Evolutionary conservation across 2,329 filamentous ascomycete genomes (phyloP).

Genomic region (Alternaria dauci): DNA sequence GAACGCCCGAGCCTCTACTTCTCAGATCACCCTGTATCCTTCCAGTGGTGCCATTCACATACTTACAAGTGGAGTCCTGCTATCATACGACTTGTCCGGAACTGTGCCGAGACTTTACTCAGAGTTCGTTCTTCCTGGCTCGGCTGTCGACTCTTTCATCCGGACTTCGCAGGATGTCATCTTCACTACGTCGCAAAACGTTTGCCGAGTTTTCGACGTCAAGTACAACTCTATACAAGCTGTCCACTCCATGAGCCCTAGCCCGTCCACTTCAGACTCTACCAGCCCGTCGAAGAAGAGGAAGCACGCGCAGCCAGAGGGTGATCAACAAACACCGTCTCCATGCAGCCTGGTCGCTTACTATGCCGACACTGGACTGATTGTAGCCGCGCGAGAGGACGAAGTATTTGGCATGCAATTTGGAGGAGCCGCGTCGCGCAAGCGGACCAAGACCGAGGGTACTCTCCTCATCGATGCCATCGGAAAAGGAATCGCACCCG

Average conservation of each 20-base stretch:
- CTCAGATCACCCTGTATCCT: slow-evolving; percentile 66
- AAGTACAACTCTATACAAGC: slow-evolving; percentile 66
- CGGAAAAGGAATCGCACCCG: slow-evolving; percentile 64
- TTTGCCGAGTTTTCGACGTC: slow-evolving; percentile 69
- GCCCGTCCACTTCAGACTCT: slow-evolving; percentile 21
- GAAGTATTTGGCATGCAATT: slow-evolving; percentile 72
- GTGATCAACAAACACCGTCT: slow-evolving; percentile 58
- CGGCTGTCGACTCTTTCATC: slow-evolving; percentile 68
- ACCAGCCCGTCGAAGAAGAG: slow-evolving; percentile 50
- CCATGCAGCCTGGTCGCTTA: slow-evolving; percentile 53
- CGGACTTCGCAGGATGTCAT: slow-evolving; percentile 72
- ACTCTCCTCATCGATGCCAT: slow-evolving; percentile 78
- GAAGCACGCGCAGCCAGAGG: slow-evolving; percentile 37
- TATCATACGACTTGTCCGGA: slow-evolving; percentile 70
- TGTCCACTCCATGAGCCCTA: slow-evolving; percentile 45
- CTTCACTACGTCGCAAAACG: slow-evolving; percentile 65
- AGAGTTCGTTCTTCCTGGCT: slow-evolving; percentile 59
- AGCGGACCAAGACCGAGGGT: slow-evolving; percentile 48
- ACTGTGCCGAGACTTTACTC: slow-evolving; percentile 68
- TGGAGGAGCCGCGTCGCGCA: slow-evolving; percentile 42
- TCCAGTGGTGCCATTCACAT: slow-evolving; percentile 71
- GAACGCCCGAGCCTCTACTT: slow-evolving; percentile 7
- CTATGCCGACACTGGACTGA: slow-evolving; percentile 71
- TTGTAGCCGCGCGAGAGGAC: slow-evolving; percentile 69
- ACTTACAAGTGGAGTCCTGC: slow-evolving; percentile 63